A percentile compares a stretch with the other conserved stretches of the same genome.
Conservation (phyloP, 2,329 filamentous ascomycete species). For the Amylocarpus encephaloides region DNA sequence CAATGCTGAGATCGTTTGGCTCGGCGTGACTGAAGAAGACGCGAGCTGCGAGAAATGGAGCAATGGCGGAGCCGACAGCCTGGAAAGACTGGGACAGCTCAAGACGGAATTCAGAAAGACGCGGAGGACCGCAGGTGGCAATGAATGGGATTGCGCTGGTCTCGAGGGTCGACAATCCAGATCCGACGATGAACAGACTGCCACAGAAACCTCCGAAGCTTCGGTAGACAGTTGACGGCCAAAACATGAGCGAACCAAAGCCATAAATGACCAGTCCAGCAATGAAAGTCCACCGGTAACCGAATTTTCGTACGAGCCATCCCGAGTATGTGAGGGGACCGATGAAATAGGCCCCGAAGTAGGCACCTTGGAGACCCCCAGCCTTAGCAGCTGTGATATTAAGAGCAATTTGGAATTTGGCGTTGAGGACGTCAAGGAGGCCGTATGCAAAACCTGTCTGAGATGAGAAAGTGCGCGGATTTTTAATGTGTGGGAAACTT, state of each 20-base stretch:
- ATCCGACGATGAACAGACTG: constrained; percentile 66
- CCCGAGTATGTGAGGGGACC: constrained; percentile 57
- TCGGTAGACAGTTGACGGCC: constrained; percentile 2
- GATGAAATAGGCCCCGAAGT: constrained; percentile 46
- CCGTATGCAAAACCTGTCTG: constrained; percentile 70
- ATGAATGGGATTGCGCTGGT: constrained; percentile 72
- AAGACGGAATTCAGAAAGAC: constrained; percentile 67
- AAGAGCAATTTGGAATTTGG: constrained; percentile 56
- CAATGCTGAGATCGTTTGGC: constrained; percentile 64
- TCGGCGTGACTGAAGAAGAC: constrained; percentile 58
- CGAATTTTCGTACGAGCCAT: constrained; percentile 57
- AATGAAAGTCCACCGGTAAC: constrained; percentile 60
- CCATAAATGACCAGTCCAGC: constrained; percentile 61
- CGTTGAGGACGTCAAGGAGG: constrained; percentile 74
- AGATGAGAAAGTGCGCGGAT: not conserved
- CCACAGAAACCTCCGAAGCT: constrained; percentile 70
- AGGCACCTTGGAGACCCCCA: constrained; percentile 62
- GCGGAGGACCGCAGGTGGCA: constrained; percentile 63
- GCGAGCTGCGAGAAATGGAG: constrained; percentile 65
- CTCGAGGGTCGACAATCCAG: constrained; percentile 69
- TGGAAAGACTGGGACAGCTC: constrained; percentile 71
- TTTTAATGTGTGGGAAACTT: not conserved
- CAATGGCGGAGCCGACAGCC: constrained; percentile 66
- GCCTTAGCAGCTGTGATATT: constrained; percentile 57
- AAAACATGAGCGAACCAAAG: constrained; percentile 33